Evolutionary conservation across 2,329 filamentous ascomycete species (phyloP), one percentile per base, ranked within the genome.

Genomic region (Metarhizium guizhouense): DNA sequence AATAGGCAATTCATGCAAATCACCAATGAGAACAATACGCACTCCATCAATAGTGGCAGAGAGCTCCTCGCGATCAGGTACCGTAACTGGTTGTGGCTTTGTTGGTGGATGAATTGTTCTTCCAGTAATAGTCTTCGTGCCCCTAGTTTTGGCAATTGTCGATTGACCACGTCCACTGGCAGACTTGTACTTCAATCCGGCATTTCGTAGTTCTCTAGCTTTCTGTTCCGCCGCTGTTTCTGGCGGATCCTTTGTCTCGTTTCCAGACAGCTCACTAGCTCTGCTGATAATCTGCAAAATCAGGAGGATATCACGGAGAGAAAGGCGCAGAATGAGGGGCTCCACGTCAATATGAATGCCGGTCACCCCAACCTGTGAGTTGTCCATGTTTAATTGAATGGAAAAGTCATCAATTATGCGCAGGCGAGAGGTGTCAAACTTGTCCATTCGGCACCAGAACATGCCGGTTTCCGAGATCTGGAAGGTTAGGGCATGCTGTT

Each of bases 391-490:
- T 63, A 95, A 79, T 60, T 94, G 88, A 10, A 97, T 77, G 3
- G 91, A 96, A 68, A 99, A 99, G 70, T 99, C 92, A 67, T 99
- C 95, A 36, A 99, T 82, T 58, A 99, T 96, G 18, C 94, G 85
- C 50, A 99, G 79, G 42, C 90, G 84, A 45, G 87, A 92, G 3
- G 88, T 91, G 62, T 99, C 93, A 63, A 97, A 97, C 60, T 86
- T 89, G 70, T 99, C 95, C 94, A 99, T 99, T 13, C 94, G 88
- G 67, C 95, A 99, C 36, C 99, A 72, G 69, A 96, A 99, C 94
- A 99, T 99, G 63, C 94, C 94, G 54, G 97, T 83, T 66, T 97
- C 86, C 7, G 90, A 92, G 3, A 99, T 84, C 67, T 99, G 93
- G 66, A 99, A 81, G 1, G 94, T 96, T 62, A 95, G 81, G 8